phyloP scores from a whole-genome alignment of 768 basidiomycete species.

The Auriculariales sp. region DNA sequence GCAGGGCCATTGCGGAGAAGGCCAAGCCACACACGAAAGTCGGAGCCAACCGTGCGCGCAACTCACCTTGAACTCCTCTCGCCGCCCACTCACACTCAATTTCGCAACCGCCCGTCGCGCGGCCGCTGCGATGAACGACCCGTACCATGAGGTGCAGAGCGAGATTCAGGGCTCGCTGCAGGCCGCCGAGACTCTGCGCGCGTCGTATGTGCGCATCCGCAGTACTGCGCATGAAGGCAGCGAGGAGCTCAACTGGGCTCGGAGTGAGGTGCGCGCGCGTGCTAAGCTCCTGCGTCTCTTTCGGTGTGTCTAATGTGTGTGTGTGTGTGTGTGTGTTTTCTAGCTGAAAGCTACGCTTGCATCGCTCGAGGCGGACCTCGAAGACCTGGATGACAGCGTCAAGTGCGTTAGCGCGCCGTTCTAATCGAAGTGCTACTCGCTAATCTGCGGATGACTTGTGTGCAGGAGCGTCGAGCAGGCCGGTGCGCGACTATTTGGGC shows the following conservation, averaged over 20 bases:
- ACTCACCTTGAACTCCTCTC: too few relatives aligned
- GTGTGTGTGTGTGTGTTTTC: constrained; percentile 7
- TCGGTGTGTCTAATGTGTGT: neutral
- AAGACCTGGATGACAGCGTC: constrained; percentile 90
- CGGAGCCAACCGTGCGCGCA: too few relatives aligned
- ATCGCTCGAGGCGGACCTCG: constrained; percentile 71
- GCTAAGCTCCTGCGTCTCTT: constrained; percentile 2
- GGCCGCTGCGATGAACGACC: constrained; percentile 28
- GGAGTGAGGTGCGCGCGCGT: constrained; percentile 44
- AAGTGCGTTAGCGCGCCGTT: constrained; percentile 32
- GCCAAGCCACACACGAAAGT: too few relatives aligned
- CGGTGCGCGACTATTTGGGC: constrained; percentile 71
- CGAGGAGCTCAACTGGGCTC: constrained; percentile 68
- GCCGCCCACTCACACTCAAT: neutral
- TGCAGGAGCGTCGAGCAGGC: constrained; percentile 73
- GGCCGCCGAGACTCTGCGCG: constrained; percentile 50
- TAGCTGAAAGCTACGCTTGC: constrained; percentile 68
- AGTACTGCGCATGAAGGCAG: constrained; percentile 59
- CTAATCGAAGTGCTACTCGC: neutral
- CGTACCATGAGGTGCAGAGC: constrained; percentile 74
- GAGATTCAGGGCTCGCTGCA: constrained; percentile 70
- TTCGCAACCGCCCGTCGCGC: neutral
- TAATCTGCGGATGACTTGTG: neutral
- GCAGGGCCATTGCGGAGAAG: too few relatives aligned
- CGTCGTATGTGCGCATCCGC: constrained; percentile 66